Base-by-base conservation (phyloP, 257 asterid genomes). In the Coffea canephora region DNA sequence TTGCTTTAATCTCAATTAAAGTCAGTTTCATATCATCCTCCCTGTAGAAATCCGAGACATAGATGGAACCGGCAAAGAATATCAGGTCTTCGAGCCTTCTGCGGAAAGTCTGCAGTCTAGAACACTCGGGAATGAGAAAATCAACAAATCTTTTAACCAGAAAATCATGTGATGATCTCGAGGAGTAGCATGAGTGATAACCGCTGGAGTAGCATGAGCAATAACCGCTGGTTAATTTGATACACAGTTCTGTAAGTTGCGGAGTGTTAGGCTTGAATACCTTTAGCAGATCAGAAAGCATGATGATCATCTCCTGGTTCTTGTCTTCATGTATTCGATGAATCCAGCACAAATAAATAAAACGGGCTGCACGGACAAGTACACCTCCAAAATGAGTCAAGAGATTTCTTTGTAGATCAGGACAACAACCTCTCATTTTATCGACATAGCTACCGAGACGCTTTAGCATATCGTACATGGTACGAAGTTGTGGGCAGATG, bases 231-330 rank as follows among this genome's bases (percentile, higher is more conserved):
- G 39, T 27, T 69, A n/a, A 9, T 8, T 69, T n/a, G 31, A 69
- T 52, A 41, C 74, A 69, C 52, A 13, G 52, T 12, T 41, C 14
- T 5, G 16, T 41, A 69, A 41, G 34, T 18, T 45, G 31, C 16
- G 54, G 74, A 41, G 52, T 69, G 27, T 18, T 69, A 69, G 74
- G 74, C 74, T 69, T 69, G 31, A 69, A 69, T 31, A 18, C 45
- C 50, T 43, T 41, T 23, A 39, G 11, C 11, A 69, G 54, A 41
- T 69, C 31, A 69, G 31, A 21, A 45, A 69, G 74, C 74, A 18
- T 69, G 9, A 11, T 39, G 19, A 10, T 41, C 74, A 69, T 16
- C 1, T 19, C 23, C 23, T 69, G 45, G 43, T 1, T 69, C 31
- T 10, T 19, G n/a, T 3, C 15, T 68, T 68, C 72, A 68, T 68